Base-by-base conservation (phyloP, 192 early-diverging fungal genomes). In the Dimargaris cristalligena region DNA sequence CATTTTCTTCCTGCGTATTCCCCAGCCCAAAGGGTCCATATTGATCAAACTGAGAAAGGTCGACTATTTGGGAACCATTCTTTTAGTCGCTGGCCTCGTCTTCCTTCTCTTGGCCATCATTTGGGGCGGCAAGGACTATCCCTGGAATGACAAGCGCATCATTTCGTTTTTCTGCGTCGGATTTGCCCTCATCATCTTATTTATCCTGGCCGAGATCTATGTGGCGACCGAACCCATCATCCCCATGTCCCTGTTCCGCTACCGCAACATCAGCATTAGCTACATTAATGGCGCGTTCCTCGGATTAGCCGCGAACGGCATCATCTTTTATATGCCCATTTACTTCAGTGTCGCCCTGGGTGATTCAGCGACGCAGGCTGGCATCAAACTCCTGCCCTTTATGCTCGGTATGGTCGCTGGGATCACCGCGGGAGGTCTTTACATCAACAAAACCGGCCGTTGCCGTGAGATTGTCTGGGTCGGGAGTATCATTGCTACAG, bases 381-480 rank as follows among this genome's bases (percentile, higher is more conserved):
- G 90, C 28, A 56, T 96, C 32, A 73, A 84, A 50, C 66, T 83
- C 44, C 67, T 96, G 45, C 88, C 91, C 0, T 65, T 87, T n/a
- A 77, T 92, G 38, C 58, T 88, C 41, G 74, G 75, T 32, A 67
- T 84, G 23, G 78, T 82, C 32, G 25, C 87, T 30, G 56, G 79
- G 34, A 71, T 78, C 38, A 78, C 90, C 47, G 51, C 65, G 22
- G 70, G 79, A 22, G 90, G 91, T 30, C 65, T 78, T 28, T 58
- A 77, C 34, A 74, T 84, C 4, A 75, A 79, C 1, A 65, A 72
- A 34, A 75, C 77, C 28, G 79, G 80, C 14, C 65, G 61, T 41
- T 87, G 85, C 68, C 66, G 76, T 8, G 67, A 74, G 25, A 81
- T 79, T 34, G 64, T 90, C 61, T 80, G 73, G 67, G 4, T 83